These are phyloP conservation scores for Poa annua DNA, from an alignment of 176 grass and related monocot species.

Conservation along the genomic window DNA sequence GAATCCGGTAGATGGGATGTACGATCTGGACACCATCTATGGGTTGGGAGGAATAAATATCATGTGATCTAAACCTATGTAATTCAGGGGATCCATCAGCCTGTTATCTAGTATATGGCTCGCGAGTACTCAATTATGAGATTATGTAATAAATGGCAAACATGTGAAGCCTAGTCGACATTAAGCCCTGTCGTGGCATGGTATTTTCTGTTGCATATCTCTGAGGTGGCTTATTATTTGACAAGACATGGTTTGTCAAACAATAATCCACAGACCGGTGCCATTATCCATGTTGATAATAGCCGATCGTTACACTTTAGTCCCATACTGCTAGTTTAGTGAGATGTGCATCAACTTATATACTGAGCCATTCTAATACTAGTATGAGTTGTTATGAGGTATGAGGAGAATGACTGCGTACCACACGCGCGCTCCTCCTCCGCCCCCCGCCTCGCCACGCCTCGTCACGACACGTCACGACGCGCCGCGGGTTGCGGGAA, in stretches of 20 bases:
- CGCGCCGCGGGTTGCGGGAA: no score
- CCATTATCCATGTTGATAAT: neutral
- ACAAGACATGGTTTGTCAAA: neutral
- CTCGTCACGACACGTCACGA: no score
- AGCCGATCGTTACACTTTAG: no score
- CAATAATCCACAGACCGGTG: neutral
- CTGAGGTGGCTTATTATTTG: neutral
- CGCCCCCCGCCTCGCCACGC: no score
- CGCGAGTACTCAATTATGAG: neutral
- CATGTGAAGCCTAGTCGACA: neutral
- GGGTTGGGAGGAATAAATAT: neutral
- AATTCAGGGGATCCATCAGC: neutral
- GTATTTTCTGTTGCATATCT: neutral
- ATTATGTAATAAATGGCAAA: neutral
- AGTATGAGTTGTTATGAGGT: no score
- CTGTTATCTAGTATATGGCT: neutral
- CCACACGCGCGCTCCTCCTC: no score
- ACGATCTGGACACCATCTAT: neutral
- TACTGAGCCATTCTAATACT: no score
- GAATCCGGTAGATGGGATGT: neutral
- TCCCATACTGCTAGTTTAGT: no score
- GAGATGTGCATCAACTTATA: no score
- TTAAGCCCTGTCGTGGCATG: neutral
- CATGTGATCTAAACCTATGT: neutral
- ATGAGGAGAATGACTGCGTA: no score